These are phyloP conservation scores for Albizia julibrissin DNA, from an alignment of 306 rosid species.

Conservation along the genomic window DNA sequence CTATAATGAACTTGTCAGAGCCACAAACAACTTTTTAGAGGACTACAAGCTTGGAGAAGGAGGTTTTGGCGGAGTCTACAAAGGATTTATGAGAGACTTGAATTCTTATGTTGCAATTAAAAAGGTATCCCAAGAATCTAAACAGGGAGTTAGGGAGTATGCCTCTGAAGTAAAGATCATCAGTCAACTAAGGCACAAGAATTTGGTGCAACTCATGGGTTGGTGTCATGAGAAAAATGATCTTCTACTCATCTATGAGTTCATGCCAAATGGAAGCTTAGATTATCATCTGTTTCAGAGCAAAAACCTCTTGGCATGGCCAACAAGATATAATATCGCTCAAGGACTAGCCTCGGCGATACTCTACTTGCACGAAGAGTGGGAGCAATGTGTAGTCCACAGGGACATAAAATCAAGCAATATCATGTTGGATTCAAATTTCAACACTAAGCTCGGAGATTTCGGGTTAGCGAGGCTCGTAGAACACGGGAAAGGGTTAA, in stretches of 20 bases:
- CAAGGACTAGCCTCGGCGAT: constrained; percentile 11
- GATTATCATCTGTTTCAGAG: constrained; percentile 1
- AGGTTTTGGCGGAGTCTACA: background rate
- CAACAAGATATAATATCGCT: background rate
- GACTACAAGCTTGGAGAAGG: constrained; percentile 28
- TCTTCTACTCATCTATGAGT: constrained; percentile 18
- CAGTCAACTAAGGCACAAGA: constrained; percentile 23
- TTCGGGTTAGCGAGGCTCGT: constrained; percentile 9
- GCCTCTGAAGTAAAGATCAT: constrained; percentile 24
- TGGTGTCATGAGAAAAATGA: constrained; percentile 28
- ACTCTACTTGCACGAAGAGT: constrained; percentile 6
- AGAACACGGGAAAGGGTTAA: background rate
- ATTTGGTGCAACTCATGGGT: constrained; percentile 28
- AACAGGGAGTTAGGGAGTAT: too few relatives aligned
- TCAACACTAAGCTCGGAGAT: constrained; percentile 22
- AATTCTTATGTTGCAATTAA: too few relatives aligned
- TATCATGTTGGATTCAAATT: constrained; percentile 1
- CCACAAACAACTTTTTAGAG: constrained; percentile 26
- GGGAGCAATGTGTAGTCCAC: constrained; percentile 1
- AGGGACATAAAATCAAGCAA: constrained; percentile 30
- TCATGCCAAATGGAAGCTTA: constrained; percentile 22
- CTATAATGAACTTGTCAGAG: constrained; percentile 1
- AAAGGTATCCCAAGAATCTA: too few relatives aligned
- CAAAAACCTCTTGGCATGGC: constrained; percentile 14
- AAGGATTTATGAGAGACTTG: too few relatives aligned